Base-by-base conservation (phyloP, 148 eudicot genomes). In the Silene latifolia region DNA sequence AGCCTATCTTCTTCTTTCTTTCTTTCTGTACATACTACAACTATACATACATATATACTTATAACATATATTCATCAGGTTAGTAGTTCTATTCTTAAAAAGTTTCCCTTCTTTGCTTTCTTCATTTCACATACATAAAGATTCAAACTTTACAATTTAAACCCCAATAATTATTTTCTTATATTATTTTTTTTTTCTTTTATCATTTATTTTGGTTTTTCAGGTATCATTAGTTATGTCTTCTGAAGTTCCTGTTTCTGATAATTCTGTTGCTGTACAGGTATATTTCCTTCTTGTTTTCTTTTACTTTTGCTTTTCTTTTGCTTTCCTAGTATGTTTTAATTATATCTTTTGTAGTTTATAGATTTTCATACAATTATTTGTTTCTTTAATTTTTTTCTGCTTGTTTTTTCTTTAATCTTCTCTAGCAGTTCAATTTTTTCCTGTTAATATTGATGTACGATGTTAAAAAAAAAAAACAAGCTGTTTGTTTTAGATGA, bases 241-340 rank as follows among this genome's bases (percentile, higher is more conserved):
- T 61, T 72, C 76, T 76, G 78, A 81, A 76, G 73, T 80, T 75
- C 76, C 80, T 72, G 80, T 72, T 65, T 66, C 79, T 85, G 74
- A 76, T 76, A 32, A 63, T 65, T 63, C 64, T 69, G 62, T 25
- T 21, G 44, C 76, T 59, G 19, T 75, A 21, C 72, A 72, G 76
- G 73, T 77, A 39, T 35, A 15, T 8, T 15, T 42, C 11, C n/a
- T 15, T 53, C 11, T 8, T 63, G 8, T 54, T 53, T 69, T 27
- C 6, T 20, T 39, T 7, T 10, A 46, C 51, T n/a, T 42, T 4
- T 47, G 1, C 2, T 35, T 57, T n/a, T 47, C 4, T 2, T 8
- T 57, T 17, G 29, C 23, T 17, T 20, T 8, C n/a, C n/a, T n/a
- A n/a, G n/a, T n/a, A n/a, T n/a, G n/a, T n/a, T n/a, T n/a, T n/a